These are phyloP conservation scores for Cryptomeria japonica DNA, from an alignment of 75 land plant species.

Conservation along the genomic window DNA sequence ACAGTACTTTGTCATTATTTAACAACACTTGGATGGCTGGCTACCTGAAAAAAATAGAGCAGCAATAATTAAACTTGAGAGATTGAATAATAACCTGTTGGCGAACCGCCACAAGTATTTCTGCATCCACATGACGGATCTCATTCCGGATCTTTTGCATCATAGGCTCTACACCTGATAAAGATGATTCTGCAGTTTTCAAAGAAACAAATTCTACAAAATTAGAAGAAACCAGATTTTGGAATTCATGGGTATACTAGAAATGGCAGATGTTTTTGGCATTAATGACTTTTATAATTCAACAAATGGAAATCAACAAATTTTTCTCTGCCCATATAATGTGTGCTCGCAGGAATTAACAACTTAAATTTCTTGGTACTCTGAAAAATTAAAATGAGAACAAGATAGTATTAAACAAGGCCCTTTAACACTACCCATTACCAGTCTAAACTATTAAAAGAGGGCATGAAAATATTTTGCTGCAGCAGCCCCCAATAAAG, in stretches of 20 bases:
- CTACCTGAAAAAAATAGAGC: not conserved
- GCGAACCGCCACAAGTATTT: conserved; percentile 89
- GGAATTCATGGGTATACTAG: not conserved
- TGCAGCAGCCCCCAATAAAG: not conserved
- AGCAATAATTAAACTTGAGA: not conserved
- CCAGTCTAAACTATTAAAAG: not conserved
- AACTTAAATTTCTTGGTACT: not conserved
- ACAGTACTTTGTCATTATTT: not conserved
- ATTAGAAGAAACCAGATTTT: conserved; percentile 7
- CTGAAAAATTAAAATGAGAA: not conserved
- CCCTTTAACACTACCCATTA: not conserved
- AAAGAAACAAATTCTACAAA: not conserved
- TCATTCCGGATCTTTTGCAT: conserved; percentile 91
- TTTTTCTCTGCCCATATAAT: not conserved
- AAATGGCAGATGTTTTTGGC: not conserved
- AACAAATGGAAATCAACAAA: not conserved
- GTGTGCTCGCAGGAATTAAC: not conserved
- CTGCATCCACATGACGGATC: conserved; percentile 91
- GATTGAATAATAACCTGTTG: conserved; percentile 64
- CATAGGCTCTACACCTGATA: conserved; percentile 95
- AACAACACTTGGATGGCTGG: not conserved
- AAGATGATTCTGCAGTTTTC: conserved; percentile 79
- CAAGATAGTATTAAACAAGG: not conserved
- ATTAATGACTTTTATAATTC: not conserved
- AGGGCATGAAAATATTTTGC: not conserved